These are phyloP conservation scores for Fusarium vanettenii DNA, from an alignment of 2,329 filamentous ascomycete species.

Conservation along the genomic window DNA sequence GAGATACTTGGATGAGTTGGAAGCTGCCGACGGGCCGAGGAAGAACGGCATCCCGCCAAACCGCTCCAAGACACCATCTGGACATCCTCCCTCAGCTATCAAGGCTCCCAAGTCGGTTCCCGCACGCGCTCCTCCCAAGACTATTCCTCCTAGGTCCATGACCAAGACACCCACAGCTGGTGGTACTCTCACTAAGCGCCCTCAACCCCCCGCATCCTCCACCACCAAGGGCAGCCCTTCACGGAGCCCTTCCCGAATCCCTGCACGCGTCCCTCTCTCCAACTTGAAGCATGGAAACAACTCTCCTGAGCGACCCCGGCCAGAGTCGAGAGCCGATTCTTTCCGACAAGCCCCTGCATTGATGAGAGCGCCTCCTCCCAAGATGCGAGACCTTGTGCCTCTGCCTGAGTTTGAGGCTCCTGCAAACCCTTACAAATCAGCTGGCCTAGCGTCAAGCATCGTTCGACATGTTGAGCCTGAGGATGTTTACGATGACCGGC, in stretches of 20 bases:
- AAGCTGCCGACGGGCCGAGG: slow-evolving; percentile 65
- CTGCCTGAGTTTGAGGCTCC: slow-evolving; percentile 65
- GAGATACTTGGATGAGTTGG: slow-evolving; percentile 88
- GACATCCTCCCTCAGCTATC: slow-evolving; percentile 60
- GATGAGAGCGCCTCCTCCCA: slow-evolving; percentile 80
- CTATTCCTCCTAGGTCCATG: slow-evolving; percentile 52
- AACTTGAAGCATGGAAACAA: slow-evolving; percentile 79
- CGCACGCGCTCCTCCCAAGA: slow-evolving; percentile 44
- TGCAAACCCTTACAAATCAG: slow-evolving; percentile 59
- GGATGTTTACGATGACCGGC: slow-evolving; percentile 83
- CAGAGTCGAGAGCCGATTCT: slow-evolving; percentile 57
- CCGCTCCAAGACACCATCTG: slow-evolving; percentile 80
- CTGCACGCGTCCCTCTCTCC: slow-evolving; percentile 75
- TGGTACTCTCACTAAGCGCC: slow-evolving; percentile 44
- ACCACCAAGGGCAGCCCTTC: slow-evolving; percentile 47
- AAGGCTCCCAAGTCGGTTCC: slow-evolving; percentile 52
- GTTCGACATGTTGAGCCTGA: slow-evolving; percentile 76
- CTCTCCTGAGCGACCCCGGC: slow-evolving; percentile 78
- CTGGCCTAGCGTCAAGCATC: slow-evolving; percentile 64
- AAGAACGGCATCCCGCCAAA: slow-evolving; percentile 63
- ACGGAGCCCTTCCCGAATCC: slow-evolving; percentile 66
- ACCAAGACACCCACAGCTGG: slow-evolving; percentile 68
- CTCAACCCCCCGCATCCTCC: slow-evolving; percentile 31
- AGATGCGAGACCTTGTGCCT: slow-evolving; percentile 83
- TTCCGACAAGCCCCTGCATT: slow-evolving; percentile 65